phyloP scores from a whole-genome alignment of 495 filamentous ascomycete species.

The Echria macrotheca region DNA sequence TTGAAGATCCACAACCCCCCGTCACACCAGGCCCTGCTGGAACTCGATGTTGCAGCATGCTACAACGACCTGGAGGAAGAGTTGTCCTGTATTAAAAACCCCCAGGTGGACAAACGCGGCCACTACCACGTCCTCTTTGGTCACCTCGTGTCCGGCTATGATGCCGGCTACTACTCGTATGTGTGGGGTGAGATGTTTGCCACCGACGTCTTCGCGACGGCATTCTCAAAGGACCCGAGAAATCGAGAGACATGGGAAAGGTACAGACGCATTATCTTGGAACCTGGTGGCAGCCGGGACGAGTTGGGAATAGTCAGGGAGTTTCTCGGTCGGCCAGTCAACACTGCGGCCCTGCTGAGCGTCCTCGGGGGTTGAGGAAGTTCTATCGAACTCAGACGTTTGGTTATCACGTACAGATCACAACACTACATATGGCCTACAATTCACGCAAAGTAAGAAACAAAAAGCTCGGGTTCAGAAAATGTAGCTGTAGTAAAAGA shows the following conservation, averaged over 20 bases:
- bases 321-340: not conserved
- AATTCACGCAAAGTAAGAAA: no score
- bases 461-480: no score
- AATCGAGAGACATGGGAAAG: not conserved
- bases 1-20: not conserved
- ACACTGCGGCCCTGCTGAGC: not conserved
- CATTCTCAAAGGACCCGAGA: not conserved
- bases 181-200: not conserved
- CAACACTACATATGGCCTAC: no score
- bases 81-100: not conserved
- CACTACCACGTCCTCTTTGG: not conserved
- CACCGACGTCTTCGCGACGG: not conserved
- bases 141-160: not conserved
- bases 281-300: not conserved
- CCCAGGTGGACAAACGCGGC: not conserved
- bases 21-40: not conserved
- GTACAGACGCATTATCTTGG: not conserved
- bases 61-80: not conserved
- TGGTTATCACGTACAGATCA: no score
- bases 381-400: no score
- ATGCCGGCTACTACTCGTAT: slow-evolving; percentile 5
- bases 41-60: not conserved
- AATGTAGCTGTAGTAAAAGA: no score
- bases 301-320: not conserved
- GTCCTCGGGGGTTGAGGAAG: not conserved